phyloP scores from a whole-genome alignment of 306 rosid species.

The Herpetospermum pedunculosum region DNA sequence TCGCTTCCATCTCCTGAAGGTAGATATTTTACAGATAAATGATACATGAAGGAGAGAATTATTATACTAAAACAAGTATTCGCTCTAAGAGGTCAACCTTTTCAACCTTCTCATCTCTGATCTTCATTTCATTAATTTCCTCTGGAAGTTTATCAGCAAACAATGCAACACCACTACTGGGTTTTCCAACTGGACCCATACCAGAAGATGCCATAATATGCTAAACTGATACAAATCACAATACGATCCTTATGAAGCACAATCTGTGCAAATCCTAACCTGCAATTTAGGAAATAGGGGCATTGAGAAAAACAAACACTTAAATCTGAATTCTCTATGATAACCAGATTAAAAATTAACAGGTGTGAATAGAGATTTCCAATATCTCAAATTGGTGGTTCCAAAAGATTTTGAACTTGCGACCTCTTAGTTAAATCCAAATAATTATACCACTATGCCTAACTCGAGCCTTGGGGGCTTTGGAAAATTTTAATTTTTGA shows the following conservation, averaged over 20 bases:
- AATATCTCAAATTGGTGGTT: neutral
- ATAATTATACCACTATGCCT: neutral
- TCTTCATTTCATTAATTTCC: conserved; percentile 54
- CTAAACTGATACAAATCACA: neutral
- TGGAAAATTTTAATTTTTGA: neutral
- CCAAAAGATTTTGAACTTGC: neutral
- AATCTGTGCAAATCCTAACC: neutral
- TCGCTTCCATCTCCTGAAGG: conserved; percentile 42
- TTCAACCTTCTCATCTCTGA: conserved; percentile 45
- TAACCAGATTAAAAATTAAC: neutral
- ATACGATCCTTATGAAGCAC: neutral
- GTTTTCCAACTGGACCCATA: conserved; percentile 21
- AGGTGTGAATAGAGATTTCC: neutral
- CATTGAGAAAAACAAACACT: neutral
- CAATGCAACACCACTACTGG: conserved; percentile 7
- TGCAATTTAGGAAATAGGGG: neutral
- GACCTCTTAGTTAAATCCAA: neutral
- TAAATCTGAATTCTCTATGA: neutral
- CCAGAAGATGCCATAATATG: conserved; percentile 31
- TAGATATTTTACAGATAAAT: neutral
- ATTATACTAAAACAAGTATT: neutral
- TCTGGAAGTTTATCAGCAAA: conserved; percentile 41
- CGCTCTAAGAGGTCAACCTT: neutral
- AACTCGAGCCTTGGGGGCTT: neutral
- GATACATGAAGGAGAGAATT: neutral